Base-by-base conservation (phyloP, 2,329 filamentous ascomycete species). In the Fusarium oligoseptatum region DNA sequence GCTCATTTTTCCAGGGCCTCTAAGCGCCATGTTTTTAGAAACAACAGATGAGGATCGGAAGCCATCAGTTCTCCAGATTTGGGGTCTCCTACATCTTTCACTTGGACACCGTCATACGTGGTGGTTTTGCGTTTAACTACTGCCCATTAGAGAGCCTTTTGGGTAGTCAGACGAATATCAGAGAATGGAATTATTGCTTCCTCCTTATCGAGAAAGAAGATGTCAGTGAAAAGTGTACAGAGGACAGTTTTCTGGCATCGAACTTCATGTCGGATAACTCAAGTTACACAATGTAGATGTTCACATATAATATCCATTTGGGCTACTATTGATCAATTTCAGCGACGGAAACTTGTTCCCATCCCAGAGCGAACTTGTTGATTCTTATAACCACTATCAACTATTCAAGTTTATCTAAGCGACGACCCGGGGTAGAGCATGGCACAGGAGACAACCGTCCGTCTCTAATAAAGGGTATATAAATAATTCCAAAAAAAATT, bases 141-240 rank as follows among this genome's bases (percentile, higher is more conserved):
- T 17, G 1, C 2, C 6, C 2, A 48, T 17, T 1, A 6, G 5
- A 17, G 14, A 9, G 8, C 4, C 14, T 2, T 5, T 2, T 3
- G 8, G 43, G 15, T 24, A 2, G 8, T 17, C 4, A 11, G 22
- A 24, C 1, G 3, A 10, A 27, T 3, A 6, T 24, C 1, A 3
- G 7, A 48, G 4, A 48, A 32, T 32, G 9, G 1, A 32, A 32
- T 32, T 10, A 4, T 32, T 32, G 29, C 29, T 32, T 32, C 9
- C 9, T 32, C 29, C 29, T 32, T 10, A 10, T 10, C 1, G 29
- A 32, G 9, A 32, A 32, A 1, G 29, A 32, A 32, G 29, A 3
- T 32, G 1, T 32, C 9, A 32, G 29, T 32, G 29, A 32, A 32
- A 32, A 3, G 4, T 4, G 9, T 32, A 32, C 4, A 32, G 9